Conservation (phyloP, 2,329 filamentous ascomycete species). For the Incumbomyces delicatus region DNA sequence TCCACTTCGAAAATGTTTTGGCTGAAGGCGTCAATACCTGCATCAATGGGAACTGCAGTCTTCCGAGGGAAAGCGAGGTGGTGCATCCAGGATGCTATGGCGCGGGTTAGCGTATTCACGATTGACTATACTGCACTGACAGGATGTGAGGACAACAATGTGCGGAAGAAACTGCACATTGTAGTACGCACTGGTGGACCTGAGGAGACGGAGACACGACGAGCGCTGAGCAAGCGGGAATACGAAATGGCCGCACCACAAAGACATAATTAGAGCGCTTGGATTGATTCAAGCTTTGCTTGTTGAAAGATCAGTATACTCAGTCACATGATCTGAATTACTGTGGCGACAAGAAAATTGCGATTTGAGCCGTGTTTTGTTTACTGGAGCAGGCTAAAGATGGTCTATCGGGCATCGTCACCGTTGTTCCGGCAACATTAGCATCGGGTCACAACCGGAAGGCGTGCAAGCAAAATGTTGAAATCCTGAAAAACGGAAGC, state of each 20-base stretch:
- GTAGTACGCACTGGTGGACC: neutral
- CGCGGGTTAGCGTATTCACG: conserved; percentile 37
- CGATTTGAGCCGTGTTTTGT: too few species aligned
- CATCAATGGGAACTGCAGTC: conserved; percentile 42
- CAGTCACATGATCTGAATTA: too few species aligned
- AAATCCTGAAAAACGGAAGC: too few species aligned
- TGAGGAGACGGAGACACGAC: neutral
- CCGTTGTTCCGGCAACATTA: too few species aligned
- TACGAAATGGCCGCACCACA: neutral
- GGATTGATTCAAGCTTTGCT: neutral
- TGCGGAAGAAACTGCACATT: conserved; percentile 4
- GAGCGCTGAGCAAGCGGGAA: neutral
- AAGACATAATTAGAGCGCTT: neutral
- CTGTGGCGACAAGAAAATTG: too few species aligned
- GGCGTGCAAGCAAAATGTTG: too few species aligned
- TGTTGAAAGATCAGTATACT: neutral
- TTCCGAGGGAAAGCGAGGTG: conserved; percentile 44
- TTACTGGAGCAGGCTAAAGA: too few species aligned
- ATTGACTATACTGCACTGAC: conserved; percentile 42
- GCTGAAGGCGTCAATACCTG: conserved; percentile 39
- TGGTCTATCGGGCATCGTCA: too few species aligned
- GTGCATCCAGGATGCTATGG: conserved; percentile 34
- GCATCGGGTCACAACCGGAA: too few species aligned
- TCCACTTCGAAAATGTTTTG: conserved; percentile 33
- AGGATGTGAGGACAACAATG: conserved; percentile 6